Evolutionary conservation across 495 filamentous ascomycete species (phyloP), one percentile per base, ranked within the genome.

Genomic region (Penicillium tannophilum): DNA sequence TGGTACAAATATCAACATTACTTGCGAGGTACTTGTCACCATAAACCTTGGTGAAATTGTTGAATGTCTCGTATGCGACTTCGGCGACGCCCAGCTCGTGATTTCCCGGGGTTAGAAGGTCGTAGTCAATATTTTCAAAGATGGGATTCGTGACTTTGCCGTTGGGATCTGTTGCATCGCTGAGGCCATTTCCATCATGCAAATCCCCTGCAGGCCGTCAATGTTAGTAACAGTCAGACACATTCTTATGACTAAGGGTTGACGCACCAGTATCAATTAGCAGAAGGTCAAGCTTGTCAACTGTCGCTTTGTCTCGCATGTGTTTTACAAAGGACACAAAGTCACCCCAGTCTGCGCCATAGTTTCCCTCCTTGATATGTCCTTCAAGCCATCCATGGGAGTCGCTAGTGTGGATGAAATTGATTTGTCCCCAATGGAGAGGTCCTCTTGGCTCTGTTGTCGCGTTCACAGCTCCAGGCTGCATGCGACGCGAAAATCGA

Each of bases 361-460:
- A 77, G 52, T 76, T 78, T 55, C 68, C 66, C 59, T 78, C 68
- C 55, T 78, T 77, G 53, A 76, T 63, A 62, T 77, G 76, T 11
- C 75, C 77, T 64, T 78, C 76, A 3, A 76, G 66, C 77, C 76
- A 79, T 14, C 77, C 77, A 63, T 80, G 77, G 10, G 70, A 74
- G 55, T 79, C 77, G 2, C 75, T 78, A 2, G 75, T 80, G 45
- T 79, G 77, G 16, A 79, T 60, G 48, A 79, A 75, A 52, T 80
- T 80, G 49, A 80, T 57, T 56, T 79, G 68, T 20, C 77, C 76
- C 75, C 77, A 80, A 63, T 72, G 69, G 4, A 80, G 59, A 30
- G 71, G 75, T 6, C 60, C 67, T 39, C 62, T 66, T 30, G 78
- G 76, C 20, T 59, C 24, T 16, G 66, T 64, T 4, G 65, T 68